Base-by-base conservation (phyloP, 305 asterid species). In the Fraxinus greggii region DNA sequence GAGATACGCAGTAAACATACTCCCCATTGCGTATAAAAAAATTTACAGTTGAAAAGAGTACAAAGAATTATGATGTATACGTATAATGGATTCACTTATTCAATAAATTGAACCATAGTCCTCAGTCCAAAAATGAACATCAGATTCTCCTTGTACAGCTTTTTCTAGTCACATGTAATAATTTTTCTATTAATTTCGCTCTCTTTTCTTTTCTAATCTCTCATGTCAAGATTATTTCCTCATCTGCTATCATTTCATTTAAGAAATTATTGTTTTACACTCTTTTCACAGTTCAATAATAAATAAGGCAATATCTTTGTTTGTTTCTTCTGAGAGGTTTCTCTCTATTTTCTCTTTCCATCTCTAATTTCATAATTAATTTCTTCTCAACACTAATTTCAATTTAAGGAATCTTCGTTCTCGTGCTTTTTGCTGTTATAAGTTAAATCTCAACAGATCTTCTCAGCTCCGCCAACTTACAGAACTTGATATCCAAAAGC, bases 131-230 rank as follows among this genome's bases (percentile, higher is more conserved):
- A 78, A 78, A 32, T 63, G 10, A 79, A 61, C 54, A 31, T 54
- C 48, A 76, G 65, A 75, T 45, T 79, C 81, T 40, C 78, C 70
- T 33, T 31, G 61, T 63, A 42, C 19, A 48, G 36, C 7, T 33
- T 72, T 65, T 63, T 76, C 35, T 29, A 56, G 24, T 65, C 83
- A 31, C 56, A 2, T 35, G 15, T 3, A 35, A 35, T n/a, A 45
- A 35, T 67, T 35, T 23, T 29, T 40, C 17, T 13, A 48, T 31
- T 33, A 45, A 32, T 32, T 67, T 36, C 23, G 23, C 48, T 28
- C 45, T 67, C 15, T 77, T 61, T 19, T 72, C 56, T 33, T 70
- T 51, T 69, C 72, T 82, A 36, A 77, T 76, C 31, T 80, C 67
- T 51, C 40, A 1, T 76, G 42, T 17, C n/a, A 80, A 21, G 72